These are phyloP conservation scores for Stephania yunnanensis DNA, from an alignment of 164 flowering plant species.

Conservation along the genomic window DNA sequence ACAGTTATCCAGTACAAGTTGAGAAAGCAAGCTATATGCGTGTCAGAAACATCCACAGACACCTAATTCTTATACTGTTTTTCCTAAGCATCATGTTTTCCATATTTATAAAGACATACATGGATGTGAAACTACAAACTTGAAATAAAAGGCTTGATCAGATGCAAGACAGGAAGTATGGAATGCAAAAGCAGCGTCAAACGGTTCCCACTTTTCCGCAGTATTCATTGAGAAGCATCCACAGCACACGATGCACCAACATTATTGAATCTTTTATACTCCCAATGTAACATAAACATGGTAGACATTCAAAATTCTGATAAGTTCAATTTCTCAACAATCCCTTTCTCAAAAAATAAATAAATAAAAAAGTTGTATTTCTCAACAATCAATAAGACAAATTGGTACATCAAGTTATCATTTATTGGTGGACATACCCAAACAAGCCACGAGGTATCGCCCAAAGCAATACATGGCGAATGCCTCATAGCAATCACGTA, in stretches of 20 bases:
- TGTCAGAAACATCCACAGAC: no score
- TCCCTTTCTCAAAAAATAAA: no score
- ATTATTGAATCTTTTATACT: background rate
- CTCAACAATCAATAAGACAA: background rate
- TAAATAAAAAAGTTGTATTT: background rate
- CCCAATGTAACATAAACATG: background rate
- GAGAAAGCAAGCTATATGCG: no score
- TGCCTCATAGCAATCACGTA: constrained; percentile 96
- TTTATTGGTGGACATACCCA: constrained; percentile 51
- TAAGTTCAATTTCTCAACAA: background rate
- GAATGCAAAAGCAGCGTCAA: background rate
- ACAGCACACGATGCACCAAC: background rate
- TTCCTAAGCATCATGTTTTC: no score
- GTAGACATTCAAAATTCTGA: background rate
- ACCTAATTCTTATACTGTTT: no score
- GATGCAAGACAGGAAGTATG: no score
- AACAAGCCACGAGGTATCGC: constrained; percentile 90
- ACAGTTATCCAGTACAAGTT: no score
- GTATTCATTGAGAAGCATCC: background rate
- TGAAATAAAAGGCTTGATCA: no score
- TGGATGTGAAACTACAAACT: no score
- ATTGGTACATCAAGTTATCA: background rate
- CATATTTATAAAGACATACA: no score
- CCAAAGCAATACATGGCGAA: constrained; percentile 99
- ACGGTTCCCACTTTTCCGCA: background rate